phyloP scores from a whole-genome alignment of 495 filamentous ascomycete species.

The Neurospora sp. region DNA sequence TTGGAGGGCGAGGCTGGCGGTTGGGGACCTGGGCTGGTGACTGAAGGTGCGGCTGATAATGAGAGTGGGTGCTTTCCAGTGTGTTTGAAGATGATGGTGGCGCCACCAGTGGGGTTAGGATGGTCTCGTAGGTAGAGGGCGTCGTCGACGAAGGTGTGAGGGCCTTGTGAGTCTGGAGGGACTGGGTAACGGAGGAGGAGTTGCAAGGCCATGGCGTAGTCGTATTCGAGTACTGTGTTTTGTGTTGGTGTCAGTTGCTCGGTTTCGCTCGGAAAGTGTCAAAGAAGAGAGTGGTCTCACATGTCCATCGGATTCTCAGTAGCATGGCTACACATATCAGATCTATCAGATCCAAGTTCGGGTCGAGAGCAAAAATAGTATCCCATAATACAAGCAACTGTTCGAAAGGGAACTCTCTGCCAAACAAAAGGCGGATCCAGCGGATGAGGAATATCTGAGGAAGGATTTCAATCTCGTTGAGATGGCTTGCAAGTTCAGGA shows the following conservation, averaged over 20 bases:
- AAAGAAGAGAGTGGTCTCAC: slow-evolving; percentile 42
- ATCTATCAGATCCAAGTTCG: slow-evolving; percentile 72
- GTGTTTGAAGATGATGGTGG: slow-evolving; percentile 72
- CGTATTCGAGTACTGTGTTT: slow-evolving; percentile 63
- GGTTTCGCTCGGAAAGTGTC: not conserved
- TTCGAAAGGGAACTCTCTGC: slow-evolving; percentile 84
- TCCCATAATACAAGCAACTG: slow-evolving; percentile 84
- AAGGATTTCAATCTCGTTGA: slow-evolving; percentile 79
- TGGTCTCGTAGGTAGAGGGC: slow-evolving; percentile 78
- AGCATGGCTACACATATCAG: slow-evolving; percentile 91
- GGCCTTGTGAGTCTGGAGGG: slow-evolving; percentile 49
- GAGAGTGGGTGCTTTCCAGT: slow-evolving; percentile 41
- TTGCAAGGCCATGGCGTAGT: slow-evolving; percentile 76
- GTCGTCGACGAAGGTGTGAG: slow-evolving; percentile 75
- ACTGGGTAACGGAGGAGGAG: slow-evolving; percentile 74
- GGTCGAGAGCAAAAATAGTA: slow-evolving; percentile 77
- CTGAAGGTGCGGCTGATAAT: not conserved
- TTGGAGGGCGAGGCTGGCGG: not conserved
- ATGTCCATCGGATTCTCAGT: slow-evolving; percentile 79
- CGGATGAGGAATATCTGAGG: slow-evolving; percentile 95
- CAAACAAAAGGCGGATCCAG: slow-evolving; percentile 91
- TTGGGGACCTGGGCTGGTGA: slow-evolving; percentile 29
- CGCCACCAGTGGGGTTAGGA: slow-evolving; percentile 59
- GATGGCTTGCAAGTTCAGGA: slow-evolving; percentile 68
- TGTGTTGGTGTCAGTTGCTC: not conserved